Base-by-base conservation (phyloP, 805 yeast genomes). In the Phaffomyces antillensis region DNA sequence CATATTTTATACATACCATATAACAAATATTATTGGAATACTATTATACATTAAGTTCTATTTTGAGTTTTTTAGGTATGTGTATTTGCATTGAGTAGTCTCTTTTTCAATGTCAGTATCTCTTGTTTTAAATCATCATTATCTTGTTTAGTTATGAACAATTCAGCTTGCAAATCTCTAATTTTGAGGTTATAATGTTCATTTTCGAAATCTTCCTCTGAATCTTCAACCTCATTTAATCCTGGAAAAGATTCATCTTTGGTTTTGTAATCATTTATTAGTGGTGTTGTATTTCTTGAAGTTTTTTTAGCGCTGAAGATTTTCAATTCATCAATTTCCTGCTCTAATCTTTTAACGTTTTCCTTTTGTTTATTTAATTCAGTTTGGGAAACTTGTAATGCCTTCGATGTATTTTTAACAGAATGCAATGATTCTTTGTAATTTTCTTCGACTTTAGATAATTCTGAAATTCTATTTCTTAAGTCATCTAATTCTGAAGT, bases 151-250 rank as follows among this genome's bases (percentile, higher is more conserved):
- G 83, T 74, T 45, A 88, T 84, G 55, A 76, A 83, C 52, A 88
- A 68, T 60, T 87, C 95, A 5, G 96, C 96, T 56, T 86, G 86
- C 54, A 88, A 66, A 54, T 88, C 96, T 54, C 85, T 80, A 37
- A 88, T 74, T 63, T 82, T 85, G 68, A 87, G 72, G 50, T 80
- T 84, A 56, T 75, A 85, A 51, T 83, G 88, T 39, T 85, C 73
- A 44, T 66, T 63, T 33, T 62, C 62, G 42, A 65, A 53, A 34
- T 57, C 62, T 10, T 55, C 53, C 24, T 56, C 64, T 18, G 54
- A 56, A 8, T 56, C 57, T 7, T 56, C 56, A n/a, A 57, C 64
- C 26, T 60, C 63, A 17, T 56, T 59, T 25, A 60, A 65, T n/a
- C 52, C 63, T 11, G 6, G 50, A 60, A 20, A 52, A 7, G 48